Conservation (phyloP, 2,329 filamentous ascomycete species). For the Catunica adiposa region DNA sequence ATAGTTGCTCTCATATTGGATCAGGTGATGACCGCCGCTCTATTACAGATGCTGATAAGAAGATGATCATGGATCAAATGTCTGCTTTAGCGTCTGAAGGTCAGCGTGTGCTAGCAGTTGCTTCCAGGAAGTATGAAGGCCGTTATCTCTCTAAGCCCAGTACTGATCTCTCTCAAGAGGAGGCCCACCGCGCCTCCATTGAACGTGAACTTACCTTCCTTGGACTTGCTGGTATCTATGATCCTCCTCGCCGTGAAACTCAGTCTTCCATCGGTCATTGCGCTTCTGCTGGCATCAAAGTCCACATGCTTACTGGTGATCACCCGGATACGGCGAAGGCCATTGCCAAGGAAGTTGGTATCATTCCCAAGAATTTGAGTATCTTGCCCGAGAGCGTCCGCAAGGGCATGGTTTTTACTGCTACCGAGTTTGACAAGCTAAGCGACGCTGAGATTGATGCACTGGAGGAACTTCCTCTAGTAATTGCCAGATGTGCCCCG, state of each 20-base stretch:
- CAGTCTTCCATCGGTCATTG: constrained; percentile 54
- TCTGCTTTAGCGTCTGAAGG: constrained; percentile 47
- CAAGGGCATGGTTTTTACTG: constrained; percentile 56
- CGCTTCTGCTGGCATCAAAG: constrained; percentile 55
- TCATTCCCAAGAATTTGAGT: constrained; percentile 48
- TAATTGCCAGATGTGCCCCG: constrained; percentile 70
- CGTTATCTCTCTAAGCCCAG: constrained; percentile 25
- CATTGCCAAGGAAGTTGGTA: constrained; percentile 64
- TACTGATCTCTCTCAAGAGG: constrained; percentile 20
- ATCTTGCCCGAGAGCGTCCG: constrained; percentile 45
- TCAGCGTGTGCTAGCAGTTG: constrained; percentile 55
- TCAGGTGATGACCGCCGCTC: constrained; percentile 26
- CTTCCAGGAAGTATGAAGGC: constrained; percentile 43
- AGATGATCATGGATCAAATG: constrained; percentile 36
- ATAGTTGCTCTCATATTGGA: constrained; percentile 35
- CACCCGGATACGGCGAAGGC: constrained; percentile 63
- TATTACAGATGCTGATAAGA: constrained; percentile 35
- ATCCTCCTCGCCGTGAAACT: constrained; percentile 70
- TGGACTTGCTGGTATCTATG: constrained; percentile 74
- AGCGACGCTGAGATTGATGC: constrained; percentile 59
- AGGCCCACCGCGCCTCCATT: constrained; percentile 39
- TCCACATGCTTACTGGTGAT: constrained; percentile 76
- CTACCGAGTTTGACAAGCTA: constrained; percentile 62
- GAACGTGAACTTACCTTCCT: constrained; percentile 56
- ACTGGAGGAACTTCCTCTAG: constrained; percentile 58